Evolutionary conservation across 148 eudicot species (phyloP), one percentile per base, ranked within the genome.

Genomic region (Simmondsia chinensis): DNA sequence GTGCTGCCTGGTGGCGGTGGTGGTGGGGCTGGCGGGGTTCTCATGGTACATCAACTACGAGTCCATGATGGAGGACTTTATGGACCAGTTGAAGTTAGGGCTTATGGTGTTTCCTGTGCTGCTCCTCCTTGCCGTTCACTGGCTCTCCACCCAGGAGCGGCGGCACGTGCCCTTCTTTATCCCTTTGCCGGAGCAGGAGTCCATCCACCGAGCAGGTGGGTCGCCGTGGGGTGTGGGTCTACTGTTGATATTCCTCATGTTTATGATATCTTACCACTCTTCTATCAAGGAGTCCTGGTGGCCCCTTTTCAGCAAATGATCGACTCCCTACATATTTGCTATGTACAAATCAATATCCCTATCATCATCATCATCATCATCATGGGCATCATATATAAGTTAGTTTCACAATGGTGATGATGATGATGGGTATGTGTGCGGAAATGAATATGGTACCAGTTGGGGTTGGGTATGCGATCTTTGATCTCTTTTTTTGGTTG

Each of bases 21-120:
- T 81, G 9, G 39, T 75, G 23, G 7, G 81, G 30, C 58, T 75
- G 34, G 21, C 81, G 7, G 31, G 65, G 1, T 65, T 82, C 65
- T 67, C 79, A 10, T 77, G 79, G 80, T 75, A 77, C 74, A 52
- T 75, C 28, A 73, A 75, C 71, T 78, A 78, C 26, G 83, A 78
- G 55, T 69, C 73, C 19, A 56, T 47, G 33, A 45, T 44, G 32
- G 77, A 65, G 26, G 75, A 71, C 59, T 3, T 82, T 1, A 62
- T 81, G 73, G 53, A 30, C 20, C 80, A 75, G 15, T 12, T 77
- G 32, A 81, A 63, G 68, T 48, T 81, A 14, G 5, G 64, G 17
- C 50, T 85, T 51, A 64, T 75, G 63, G 34, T 73, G 10, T 63
- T 30, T 20, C 95, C 95, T 4, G 64, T 85, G 9, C 37, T 81